phyloP scores from a whole-genome alignment of 2,329 filamentous ascomycete species.

The Alternaria consortialis region DNA sequence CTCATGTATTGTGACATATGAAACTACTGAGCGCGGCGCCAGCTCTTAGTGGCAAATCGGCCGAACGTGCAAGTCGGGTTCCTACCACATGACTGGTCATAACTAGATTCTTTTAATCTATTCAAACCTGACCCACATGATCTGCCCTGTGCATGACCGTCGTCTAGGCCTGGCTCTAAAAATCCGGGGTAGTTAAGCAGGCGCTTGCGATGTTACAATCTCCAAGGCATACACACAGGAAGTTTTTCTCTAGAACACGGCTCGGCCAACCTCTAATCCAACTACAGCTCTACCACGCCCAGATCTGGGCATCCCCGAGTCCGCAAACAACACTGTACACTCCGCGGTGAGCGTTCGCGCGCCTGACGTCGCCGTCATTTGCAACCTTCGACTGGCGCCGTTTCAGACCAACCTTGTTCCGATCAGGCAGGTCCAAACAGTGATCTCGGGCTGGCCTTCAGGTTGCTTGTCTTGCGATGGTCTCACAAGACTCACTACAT shows the following conservation, averaged over 20 bases:
- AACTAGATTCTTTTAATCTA: constrained; percentile 31
- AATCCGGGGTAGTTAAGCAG: constrained; percentile 22
- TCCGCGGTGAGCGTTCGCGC: constrained; percentile 1
- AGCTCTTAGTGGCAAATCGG: constrained; percentile 18
- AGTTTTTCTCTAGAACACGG: constrained; percentile 20
- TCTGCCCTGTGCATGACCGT: constrained; percentile 29
- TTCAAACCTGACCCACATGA: constrained; percentile 27
- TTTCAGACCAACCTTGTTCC: constrained; percentile 11
- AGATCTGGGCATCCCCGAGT: constrained; percentile 10
- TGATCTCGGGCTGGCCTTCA: constrained; percentile 3
- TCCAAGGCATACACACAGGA: constrained; percentile 31
- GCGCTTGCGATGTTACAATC: constrained; percentile 23
- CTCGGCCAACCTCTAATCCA: constrained; percentile 23
- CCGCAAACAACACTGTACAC: constrained; percentile 7
- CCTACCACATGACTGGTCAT: constrained; percentile 33
- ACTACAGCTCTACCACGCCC: constrained; percentile 13
- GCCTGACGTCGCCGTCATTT: constrained; percentile 4
- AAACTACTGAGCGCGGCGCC: constrained; percentile 3
- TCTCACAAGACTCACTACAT: constrained; percentile 33
- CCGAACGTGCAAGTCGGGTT: constrained; percentile 22
- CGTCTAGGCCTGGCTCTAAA: constrained; percentile 12
- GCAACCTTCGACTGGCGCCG: constrained; percentile 4
- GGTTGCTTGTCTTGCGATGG: constrained; percentile 26
- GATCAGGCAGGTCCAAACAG: constrained; percentile 24
- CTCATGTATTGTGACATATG: constrained; percentile 2